A percentile compares a stretch with the other conserved stretches of the same genome.
phyloP scores from a whole-genome alignment of 306 rosid genomes.

The Cucurbita argyrosperma region DNA sequence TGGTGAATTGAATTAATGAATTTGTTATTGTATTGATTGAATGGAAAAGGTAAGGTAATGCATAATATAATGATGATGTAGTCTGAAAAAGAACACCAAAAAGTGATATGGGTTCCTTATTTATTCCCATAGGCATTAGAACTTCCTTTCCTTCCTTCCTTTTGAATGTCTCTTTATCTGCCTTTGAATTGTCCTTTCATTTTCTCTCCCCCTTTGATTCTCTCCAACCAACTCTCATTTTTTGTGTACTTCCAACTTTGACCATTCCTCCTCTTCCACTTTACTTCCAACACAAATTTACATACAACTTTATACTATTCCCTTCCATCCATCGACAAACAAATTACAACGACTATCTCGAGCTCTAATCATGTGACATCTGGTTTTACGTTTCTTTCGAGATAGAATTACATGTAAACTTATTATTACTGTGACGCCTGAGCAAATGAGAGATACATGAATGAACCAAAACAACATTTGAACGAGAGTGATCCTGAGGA shows the following conservation, averaged over 20 bases:
- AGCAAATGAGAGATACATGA: no score
- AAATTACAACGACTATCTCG: background rate
- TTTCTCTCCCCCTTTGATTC: background rate
- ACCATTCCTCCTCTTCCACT: background rate
- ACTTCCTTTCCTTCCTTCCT: no score
- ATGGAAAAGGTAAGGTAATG: background rate
- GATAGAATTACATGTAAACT: background rate
- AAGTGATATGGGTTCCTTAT: background rate
- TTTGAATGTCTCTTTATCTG: background rate
- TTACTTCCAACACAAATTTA: background rate
- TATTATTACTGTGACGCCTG: background rate
- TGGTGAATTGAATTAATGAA: no score
- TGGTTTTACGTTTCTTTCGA: no score
- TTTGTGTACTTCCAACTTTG: background rate
- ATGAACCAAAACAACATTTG: no score
- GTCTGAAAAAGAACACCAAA: background rate
- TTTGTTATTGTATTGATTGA: background rate
- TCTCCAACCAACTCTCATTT: background rate
- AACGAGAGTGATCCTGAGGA: no score
- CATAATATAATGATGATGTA: background rate
- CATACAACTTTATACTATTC: background rate
- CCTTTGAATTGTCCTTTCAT: constrained; percentile 2
- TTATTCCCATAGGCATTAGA: no score
- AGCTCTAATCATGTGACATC: no score
- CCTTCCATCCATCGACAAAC: background rate